Percentiles rank a stretch among this genome's conserved stretches.
Evolutionary conservation across 176 grass and related monocot genomes (phyloP).

Genomic region (Saccharum spontaneum): DNA sequence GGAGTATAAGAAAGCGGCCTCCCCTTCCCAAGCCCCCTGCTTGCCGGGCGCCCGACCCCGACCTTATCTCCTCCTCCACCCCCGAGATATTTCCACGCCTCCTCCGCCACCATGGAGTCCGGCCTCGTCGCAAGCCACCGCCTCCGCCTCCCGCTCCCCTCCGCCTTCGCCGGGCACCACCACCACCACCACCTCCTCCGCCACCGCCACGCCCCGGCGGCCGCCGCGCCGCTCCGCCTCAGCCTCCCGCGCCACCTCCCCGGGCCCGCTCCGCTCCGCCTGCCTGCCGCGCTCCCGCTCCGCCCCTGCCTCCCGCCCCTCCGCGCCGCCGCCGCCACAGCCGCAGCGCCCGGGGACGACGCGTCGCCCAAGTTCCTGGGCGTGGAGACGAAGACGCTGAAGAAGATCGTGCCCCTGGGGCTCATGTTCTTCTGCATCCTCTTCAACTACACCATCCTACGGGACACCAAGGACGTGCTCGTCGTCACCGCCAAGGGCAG

Average conservation of each 20-base stretch:
- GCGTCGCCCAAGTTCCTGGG: slow-evolving; percentile 58
- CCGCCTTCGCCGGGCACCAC: background rate
- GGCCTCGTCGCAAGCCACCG: slow-evolving; percentile 58
- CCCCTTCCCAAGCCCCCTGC: slow-evolving; percentile 18
- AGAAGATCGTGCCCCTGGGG: slow-evolving; percentile 91
- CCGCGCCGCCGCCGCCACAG: slow-evolving; percentile 25
- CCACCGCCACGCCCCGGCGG: slow-evolving; percentile 8
- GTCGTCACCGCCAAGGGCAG: slow-evolving; percentile 95
- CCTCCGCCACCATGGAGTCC: slow-evolving; percentile 49
- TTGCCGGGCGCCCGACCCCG: slow-evolving; percentile 43
- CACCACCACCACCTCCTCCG: slow-evolving; percentile 21
- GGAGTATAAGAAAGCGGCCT: slow-evolving; percentile 19
- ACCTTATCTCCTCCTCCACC: slow-evolving; percentile 39
- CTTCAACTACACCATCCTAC: slow-evolving; percentile 98
- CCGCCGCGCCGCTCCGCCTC: slow-evolving; percentile 7
- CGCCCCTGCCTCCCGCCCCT: slow-evolving; percentile 35
- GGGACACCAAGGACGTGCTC: slow-evolving; percentile 97
- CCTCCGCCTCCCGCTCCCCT: slow-evolving; percentile 38
- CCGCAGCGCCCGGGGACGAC: background rate
- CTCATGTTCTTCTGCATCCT: slow-evolving; percentile 99
- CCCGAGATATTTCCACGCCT: slow-evolving; percentile 17
- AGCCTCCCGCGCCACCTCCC: background rate
- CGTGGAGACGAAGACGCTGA: slow-evolving; percentile 65
- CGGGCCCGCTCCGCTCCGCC: slow-evolving; percentile 45
- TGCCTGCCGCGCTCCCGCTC: slow-evolving; percentile 43